Base-by-base conservation (phyloP, 192 early-diverging fungal genomes). In the Gaertneriomyces semiglobifer region DNA sequence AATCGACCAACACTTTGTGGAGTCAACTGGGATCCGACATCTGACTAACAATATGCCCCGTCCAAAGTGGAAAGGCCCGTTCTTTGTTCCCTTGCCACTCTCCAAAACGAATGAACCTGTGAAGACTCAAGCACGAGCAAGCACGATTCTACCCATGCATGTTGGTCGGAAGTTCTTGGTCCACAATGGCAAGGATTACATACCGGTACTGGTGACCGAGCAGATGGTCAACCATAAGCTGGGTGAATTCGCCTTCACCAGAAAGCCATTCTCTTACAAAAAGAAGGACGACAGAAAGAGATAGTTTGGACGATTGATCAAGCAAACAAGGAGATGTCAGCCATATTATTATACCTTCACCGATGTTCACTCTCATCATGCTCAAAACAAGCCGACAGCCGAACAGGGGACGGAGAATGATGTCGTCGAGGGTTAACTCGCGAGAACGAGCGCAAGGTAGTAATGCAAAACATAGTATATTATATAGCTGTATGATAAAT, bases 191-290 rank as follows among this genome's bases (percentile, higher is more conserved):
- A 96, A 95, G 53, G 79, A 84, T 54, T 95, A 93, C 77, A 47
- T 90, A 12, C 91, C 93, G 6, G 84, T 98, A 19, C 72, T 80
- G 8, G 81, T 98, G 25, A 90, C 85, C 5, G 93, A 96, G 79
- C 88, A 92, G 56, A 98, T 96, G 93, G 88, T 98, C 63, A 92
- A 92, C 11, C 88, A 88, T 74, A 96, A 95, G 73, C 78, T 98
- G 19, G 95, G 95, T 62, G 95, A 98, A 79, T 98, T 98, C 61
- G 86, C 93, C 7, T 87, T 88, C 41, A 96, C 95, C 10, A 81
- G 92, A 66, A 93, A 95, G 77, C 71, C 82, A 62, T 93, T 94
- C 70, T 72, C 76, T 11, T 98, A 74, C 66, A 63, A 59, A 63
- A 80, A 78, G 60, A 78, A 74, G 69, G 65, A 67, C 52, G 64